Percentiles rank a stretch among this genome's conserved stretches.
Conservation (phyloP, 2,329 filamentous ascomycete species). For the Tympanopsis confertula region DNA sequence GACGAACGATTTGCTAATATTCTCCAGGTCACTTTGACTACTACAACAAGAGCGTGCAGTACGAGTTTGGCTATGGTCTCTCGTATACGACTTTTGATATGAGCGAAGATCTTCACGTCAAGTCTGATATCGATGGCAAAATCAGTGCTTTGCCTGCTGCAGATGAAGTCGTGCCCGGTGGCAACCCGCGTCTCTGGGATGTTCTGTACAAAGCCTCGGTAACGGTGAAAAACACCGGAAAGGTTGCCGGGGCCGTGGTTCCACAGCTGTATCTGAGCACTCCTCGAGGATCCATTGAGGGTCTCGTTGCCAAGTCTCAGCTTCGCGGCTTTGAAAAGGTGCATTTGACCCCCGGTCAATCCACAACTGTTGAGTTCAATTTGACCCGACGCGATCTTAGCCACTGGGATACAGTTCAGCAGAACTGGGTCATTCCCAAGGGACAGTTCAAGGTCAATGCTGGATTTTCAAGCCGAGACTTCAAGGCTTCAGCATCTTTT, state of each 20-base stretch:
- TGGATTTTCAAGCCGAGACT: no score
- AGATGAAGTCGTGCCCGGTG: background rate
- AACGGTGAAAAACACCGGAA: background rate
- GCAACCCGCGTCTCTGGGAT: background rate
- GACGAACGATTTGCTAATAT: no score
- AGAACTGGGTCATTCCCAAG: no score
- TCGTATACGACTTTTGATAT: background rate
- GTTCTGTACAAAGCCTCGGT: background rate
- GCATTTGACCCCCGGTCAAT: background rate
- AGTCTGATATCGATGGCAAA: background rate
- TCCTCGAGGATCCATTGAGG: background rate
- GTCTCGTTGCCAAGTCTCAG: no score
- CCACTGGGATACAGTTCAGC: background rate
- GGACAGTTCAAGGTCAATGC: no score
- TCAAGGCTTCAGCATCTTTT: no score
- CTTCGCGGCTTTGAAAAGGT: background rate
- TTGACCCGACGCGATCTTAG: background rate
- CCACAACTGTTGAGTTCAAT: background rate
- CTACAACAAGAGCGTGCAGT: background rate
- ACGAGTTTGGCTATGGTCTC: background rate
- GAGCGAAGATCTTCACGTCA: background rate
- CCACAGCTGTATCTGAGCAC: background rate
- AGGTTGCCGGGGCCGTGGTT: background rate
- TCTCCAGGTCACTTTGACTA: no score
- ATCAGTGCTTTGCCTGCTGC: no score